A percentile compares a stretch with the other conserved stretches of the same genome.
These are phyloP conservation scores for Senecio squalidus DNA, from an alignment of 140 eudicot genomes.

Conservation along the genomic window DNA sequence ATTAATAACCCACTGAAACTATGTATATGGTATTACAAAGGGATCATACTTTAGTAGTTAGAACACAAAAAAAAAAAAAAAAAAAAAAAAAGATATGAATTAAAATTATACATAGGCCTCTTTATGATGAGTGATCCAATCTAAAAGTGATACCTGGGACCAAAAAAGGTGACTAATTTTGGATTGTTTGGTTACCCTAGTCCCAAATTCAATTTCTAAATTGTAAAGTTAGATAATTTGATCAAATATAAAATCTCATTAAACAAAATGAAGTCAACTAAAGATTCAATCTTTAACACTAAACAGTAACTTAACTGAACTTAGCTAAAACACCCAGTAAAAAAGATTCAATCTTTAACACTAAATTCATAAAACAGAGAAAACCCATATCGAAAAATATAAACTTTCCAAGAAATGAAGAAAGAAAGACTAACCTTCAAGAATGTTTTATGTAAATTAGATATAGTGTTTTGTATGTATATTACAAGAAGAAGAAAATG, in stretches of 20 bases:
- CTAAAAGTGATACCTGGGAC: conserved; percentile 15
- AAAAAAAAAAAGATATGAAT: background rate
- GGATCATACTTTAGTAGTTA: too few relatives aligned
- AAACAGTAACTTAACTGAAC: too few relatives aligned
- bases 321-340: background rate
- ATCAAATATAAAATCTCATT: conserved; percentile 8
- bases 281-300: conserved; percentile 3
- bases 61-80: too few relatives aligned
- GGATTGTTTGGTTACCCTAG: conserved; percentile 14
- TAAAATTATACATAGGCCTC: too few relatives aligned
- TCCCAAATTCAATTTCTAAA: background rate
- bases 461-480: too few relatives aligned
- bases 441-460: too few relatives aligned
- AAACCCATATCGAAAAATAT: conserved; percentile 4
- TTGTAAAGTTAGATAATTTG: conserved; percentile 2
- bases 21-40: conserved; percentile 1
- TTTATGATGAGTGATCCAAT: too few relatives aligned
- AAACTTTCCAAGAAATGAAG: background rate
- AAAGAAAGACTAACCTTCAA: too few relatives aligned
- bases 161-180: conserved; percentile 8
- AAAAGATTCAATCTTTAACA: background rate
- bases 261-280: conserved; percentile 11
- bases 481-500: too few relatives aligned
- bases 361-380: background rate
- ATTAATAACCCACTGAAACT: background rate